phyloP scores from a whole-genome alignment of 352 stramenopile species.

The Phytopythium sindhum region DNA sequence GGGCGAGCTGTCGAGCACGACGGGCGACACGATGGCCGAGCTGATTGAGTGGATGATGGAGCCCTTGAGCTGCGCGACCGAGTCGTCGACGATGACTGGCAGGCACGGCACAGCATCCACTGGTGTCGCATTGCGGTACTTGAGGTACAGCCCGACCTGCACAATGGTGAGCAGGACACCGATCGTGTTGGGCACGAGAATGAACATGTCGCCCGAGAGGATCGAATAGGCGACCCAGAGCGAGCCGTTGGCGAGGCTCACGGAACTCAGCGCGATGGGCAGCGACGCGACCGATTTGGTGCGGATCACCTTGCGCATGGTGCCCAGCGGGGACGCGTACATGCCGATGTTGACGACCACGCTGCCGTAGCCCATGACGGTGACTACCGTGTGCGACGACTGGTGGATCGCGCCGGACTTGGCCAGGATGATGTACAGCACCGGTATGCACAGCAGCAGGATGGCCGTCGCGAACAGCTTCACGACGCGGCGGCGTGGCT shows the following conservation, averaged over 20 bases:
- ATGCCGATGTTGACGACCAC: conserved; percentile 37
- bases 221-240: conserved; percentile 45
- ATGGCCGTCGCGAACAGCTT: conserved; percentile 13
- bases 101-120: conserved; percentile 3
- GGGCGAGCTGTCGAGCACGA: conserved; percentile 5
- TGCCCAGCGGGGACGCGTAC: conserved; percentile 46
- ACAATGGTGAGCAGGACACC: conserved; percentile 24
- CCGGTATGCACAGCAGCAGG: conserved; percentile 11
- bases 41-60: not conserved
- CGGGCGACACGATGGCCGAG: conserved; percentile 8
- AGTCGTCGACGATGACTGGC: conserved; percentile 8
- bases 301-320: conserved; percentile 30
- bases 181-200: conserved; percentile 37
- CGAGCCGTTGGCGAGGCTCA: conserved; percentile 40
- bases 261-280: conserved; percentile 38
- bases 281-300: conserved; percentile 41
- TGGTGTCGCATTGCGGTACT: conserved; percentile 18
- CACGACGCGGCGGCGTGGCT: conserved; percentile 10
- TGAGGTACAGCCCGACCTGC: conserved; percentile 23
- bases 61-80: conserved; percentile 15
- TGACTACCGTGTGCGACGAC: conserved; percentile 14
- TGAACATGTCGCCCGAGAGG: conserved; percentile 36
- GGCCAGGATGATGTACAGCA: conserved; percentile 15
- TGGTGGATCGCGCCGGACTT: conserved; percentile 15
- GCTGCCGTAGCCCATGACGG: conserved; percentile 29